A percentile compares a stretch with the other conserved stretches of the same genome.
Conservation (phyloP, 768 basidiomycete genomes). For the Amanita exitialis region DNA sequence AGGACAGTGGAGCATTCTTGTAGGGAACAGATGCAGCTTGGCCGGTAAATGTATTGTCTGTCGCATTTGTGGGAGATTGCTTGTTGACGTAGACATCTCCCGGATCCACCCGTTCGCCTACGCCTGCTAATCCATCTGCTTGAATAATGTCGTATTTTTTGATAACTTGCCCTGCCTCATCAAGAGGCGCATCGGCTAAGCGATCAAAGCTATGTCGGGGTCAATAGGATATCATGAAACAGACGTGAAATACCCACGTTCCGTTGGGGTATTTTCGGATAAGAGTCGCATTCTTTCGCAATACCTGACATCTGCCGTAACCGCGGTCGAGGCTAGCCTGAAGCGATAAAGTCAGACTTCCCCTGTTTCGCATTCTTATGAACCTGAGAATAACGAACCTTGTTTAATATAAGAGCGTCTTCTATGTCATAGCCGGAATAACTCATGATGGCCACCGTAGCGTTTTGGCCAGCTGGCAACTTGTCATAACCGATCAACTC, state of each 20-base stretch:
- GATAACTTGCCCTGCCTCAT: conserved; percentile 68
- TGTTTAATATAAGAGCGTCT: conserved; percentile 95
- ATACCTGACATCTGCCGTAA: conserved; percentile 94
- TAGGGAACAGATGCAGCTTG: conserved; percentile 79
- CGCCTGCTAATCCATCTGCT: conserved; percentile 86
- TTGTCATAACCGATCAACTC: conserved; percentile 95
- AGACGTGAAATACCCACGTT: conserved; percentile 51
- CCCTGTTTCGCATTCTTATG: neutral
- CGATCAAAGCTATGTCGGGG: conserved; percentile 66
- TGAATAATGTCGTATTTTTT: conserved; percentile 91
- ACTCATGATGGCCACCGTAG: conserved; percentile 97
- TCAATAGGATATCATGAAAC: conserved; percentile 2
- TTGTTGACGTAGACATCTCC: conserved; percentile 96
- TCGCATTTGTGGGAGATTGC: conserved; percentile 91
- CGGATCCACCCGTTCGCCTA: conserved; percentile 89
- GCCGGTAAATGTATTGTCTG: conserved; percentile 80
- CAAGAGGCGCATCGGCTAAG: conserved; percentile 82
- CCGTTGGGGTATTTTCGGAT: conserved; percentile 96
- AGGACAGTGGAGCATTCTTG: conserved; percentile 86
- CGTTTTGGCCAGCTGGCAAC: conserved; percentile 96
- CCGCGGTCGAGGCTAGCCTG: conserved; percentile 95
- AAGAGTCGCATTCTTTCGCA: conserved; percentile 90
- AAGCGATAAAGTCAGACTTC: conserved; percentile 6
- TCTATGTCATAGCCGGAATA: conserved; percentile 99
- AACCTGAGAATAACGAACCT: conserved; percentile 30